These are phyloP conservation scores for Colletotrichum limetticola DNA, from an alignment of 2,329 filamentous ascomycete species.

Conservation along the genomic window DNA sequence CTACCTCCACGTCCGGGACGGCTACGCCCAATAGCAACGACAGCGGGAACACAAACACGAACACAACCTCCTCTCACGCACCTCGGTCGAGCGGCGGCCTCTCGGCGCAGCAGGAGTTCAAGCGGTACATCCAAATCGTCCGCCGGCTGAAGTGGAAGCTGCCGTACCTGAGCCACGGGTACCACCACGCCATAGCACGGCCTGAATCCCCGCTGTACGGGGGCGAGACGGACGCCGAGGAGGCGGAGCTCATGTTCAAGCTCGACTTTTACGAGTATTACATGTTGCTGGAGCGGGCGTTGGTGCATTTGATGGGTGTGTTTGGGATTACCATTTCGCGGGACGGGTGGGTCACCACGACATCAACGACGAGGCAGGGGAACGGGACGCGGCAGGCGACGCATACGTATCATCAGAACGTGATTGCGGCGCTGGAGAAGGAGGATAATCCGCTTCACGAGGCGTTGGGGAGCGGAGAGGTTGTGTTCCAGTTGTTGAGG, in stretches of 20 bases:
- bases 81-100: slow-evolving; percentile 20
- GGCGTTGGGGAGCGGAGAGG: slow-evolving; percentile 65
- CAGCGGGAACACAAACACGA: not conserved
- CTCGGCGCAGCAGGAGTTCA: slow-evolving; percentile 56
- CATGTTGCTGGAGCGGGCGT: slow-evolving; percentile 75
- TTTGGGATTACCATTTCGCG: slow-evolving; percentile 66
- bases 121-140: slow-evolving; percentile 69
- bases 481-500: slow-evolving; percentile 67
- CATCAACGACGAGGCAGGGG: not conserved
- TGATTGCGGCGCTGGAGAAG: slow-evolving; percentile 71
- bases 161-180: slow-evolving; percentile 67
- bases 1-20: not conserved
- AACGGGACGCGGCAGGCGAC: slow-evolving; percentile 21
- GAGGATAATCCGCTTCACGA: slow-evolving; percentile 64
- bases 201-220: slow-evolving; percentile 43
- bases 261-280: slow-evolving; percentile 84
- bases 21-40: not conserved
- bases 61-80: too few relatives aligned
- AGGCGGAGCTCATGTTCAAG: slow-evolving; percentile 78
- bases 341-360: slow-evolving; percentile 26
- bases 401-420: slow-evolving; percentile 73
- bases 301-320: slow-evolving; percentile 74
- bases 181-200: slow-evolving; percentile 57
- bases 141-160: slow-evolving; percentile 72
- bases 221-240: slow-evolving; percentile 47